A percentile compares a stretch with the other conserved stretches of the same genome.
Evolutionary conservation across 768 basidiomycete species (phyloP).

Genomic region (Leccinum broughii): DNA sequence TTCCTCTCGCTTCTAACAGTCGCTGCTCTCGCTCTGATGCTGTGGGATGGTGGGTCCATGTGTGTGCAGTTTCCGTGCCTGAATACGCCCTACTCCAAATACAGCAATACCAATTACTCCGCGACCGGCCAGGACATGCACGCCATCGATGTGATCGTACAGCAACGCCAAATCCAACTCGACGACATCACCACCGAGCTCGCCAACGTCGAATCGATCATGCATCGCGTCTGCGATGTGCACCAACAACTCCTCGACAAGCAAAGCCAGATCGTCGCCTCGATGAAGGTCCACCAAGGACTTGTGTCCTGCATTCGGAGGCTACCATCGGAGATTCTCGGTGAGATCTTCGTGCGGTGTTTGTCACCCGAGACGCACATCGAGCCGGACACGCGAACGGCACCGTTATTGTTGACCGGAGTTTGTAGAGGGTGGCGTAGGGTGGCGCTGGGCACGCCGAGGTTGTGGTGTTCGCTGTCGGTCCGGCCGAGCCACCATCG

Average conservation of each 20-base stretch:
- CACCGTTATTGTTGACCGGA: constrained; percentile 40
- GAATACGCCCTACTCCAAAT: constrained; percentile 20
- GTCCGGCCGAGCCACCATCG: constrained; percentile 8
- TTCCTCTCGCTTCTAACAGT: background rate
- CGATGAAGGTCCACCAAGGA: constrained; percentile 22
- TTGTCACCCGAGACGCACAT: constrained; percentile 26
- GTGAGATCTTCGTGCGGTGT: constrained; percentile 47
- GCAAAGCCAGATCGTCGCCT: constrained; percentile 12
- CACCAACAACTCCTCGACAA: constrained; percentile 17
- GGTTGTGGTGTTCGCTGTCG: constrained; percentile 48
- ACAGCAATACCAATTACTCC: constrained; percentile 16
- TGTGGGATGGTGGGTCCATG: background rate
- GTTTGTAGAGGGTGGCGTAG: constrained; percentile 46
- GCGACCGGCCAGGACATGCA: constrained; percentile 14
- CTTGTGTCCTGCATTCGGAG: constrained; percentile 33
- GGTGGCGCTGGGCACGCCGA: constrained; percentile 40
- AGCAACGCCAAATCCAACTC: constrained; percentile 17
- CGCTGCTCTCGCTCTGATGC: background rate
- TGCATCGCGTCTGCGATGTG: constrained; percentile 10
- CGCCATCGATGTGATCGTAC: constrained; percentile 17
- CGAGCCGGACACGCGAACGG: constrained; percentile 25
- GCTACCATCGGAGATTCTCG: constrained; percentile 46
- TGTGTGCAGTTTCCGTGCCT: constrained; percentile 14
- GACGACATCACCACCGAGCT: constrained; percentile 16
- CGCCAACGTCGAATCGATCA: constrained; percentile 10